Evolutionary conservation across 169 alveolate species (phyloP).

Genomic region (Cyclospora cayetanensis): DNA sequence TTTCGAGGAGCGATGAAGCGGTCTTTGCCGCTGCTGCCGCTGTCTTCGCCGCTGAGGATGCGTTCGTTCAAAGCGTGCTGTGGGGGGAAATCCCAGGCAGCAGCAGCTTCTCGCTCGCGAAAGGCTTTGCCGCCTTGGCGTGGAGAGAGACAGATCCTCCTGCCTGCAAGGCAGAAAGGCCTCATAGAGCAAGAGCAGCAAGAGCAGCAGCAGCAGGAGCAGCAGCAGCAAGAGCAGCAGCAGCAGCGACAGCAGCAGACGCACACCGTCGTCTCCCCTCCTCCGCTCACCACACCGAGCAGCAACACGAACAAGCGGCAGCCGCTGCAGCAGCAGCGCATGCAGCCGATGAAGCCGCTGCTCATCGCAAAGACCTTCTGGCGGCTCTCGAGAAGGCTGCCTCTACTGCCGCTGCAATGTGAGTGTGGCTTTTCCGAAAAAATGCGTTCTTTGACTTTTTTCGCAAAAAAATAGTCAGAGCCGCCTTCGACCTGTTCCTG

Average conservation of each 20-base stretch:
- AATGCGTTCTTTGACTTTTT: no score
- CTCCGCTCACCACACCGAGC: no score
- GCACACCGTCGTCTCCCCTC: neutral
- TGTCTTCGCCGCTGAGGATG: constrained; percentile 12
- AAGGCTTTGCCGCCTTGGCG: constrained; percentile 51
- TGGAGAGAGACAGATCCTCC: constrained; percentile 45
- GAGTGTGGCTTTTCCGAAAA: no score
- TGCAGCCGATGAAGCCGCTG: constrained; percentile 61
- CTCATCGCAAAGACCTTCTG: constrained; percentile 18
- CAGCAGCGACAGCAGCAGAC: neutral
- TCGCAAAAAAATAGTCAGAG: no score
- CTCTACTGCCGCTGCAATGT: neutral
- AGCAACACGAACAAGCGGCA: no score
- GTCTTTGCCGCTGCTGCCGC: constrained; percentile 17
- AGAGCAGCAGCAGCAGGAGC: neutral
- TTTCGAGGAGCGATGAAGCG: neutral
- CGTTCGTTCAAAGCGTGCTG: constrained; percentile 5
- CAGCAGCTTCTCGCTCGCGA: constrained; percentile 37
- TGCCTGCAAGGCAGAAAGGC: no score
- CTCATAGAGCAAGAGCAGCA: constrained; percentile 9
- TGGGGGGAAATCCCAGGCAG: constrained; percentile 58
- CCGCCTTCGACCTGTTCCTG: no score
- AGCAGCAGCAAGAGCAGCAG: neutral
- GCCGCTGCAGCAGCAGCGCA: neutral
- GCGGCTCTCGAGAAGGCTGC: constrained; percentile 13